Percentiles rank a stretch among this genome's conserved stretches.
Evolutionary conservation across 2,329 filamentous ascomycete genomes (phyloP).

Genomic region (Ophiostoma populinum): DNA sequence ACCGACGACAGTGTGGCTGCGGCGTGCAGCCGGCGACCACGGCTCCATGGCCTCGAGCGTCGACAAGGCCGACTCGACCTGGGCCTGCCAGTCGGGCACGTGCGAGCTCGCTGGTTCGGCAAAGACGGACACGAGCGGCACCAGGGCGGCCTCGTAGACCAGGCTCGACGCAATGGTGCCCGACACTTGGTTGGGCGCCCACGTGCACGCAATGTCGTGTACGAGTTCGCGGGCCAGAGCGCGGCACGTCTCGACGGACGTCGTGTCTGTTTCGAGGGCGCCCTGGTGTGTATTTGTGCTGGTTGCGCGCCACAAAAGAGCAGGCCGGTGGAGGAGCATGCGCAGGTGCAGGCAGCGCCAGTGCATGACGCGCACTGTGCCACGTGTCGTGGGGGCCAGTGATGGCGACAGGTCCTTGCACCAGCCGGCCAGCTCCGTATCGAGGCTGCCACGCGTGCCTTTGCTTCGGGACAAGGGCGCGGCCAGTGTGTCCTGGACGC

Average conservation of each 20-base stretch:
- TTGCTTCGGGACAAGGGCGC: constrained; percentile 49
- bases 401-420: constrained; percentile 53
- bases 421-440: constrained; percentile 54
- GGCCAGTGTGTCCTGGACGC: constrained; percentile 59
- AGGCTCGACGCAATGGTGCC: constrained; percentile 75
- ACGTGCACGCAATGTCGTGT: constrained; percentile 53
- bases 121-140: constrained; percentile 59
- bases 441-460: constrained; percentile 48
- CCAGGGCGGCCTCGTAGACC: constrained; percentile 64
- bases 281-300: constrained; percentile 32
- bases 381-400: constrained; percentile 44
- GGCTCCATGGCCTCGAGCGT: constrained; percentile 46
- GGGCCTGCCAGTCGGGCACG: constrained; percentile 34
- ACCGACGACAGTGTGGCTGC: constrained; percentile 44
- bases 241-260: constrained; percentile 51
- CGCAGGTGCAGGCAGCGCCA: constrained; percentile 69
- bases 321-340: constrained; percentile 58
- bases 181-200: constrained; percentile 55
- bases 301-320: constrained; percentile 47
- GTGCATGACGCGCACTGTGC: constrained; percentile 60
- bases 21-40: constrained; percentile 45
- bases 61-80: constrained; percentile 40
- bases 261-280: constrained; percentile 44
- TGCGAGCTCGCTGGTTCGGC: constrained; percentile 39
- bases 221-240: constrained; percentile 54